These are phyloP conservation scores for Dentipellis sp. DNA, from an alignment of 768 basidiomycete species.

Conservation along the genomic window DNA sequence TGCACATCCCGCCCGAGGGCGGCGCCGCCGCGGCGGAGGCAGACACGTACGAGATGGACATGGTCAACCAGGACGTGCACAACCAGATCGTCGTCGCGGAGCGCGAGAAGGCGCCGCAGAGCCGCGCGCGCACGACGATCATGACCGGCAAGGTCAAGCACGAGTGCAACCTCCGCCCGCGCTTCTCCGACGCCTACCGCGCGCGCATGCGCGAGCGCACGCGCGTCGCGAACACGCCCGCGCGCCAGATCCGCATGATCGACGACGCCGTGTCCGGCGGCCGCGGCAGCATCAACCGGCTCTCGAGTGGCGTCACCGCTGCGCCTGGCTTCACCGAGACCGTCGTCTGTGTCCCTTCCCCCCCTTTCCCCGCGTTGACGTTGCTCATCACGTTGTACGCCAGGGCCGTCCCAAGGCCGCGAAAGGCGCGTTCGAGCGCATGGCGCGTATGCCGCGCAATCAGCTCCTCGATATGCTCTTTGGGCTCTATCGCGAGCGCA, in stretches of 20 bases:
- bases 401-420: constrained; percentile 44
- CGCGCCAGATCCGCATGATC: constrained; percentile 61
- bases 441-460: constrained; percentile 86
- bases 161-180: constrained; percentile 65
- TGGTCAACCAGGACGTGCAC: constrained; percentile 77
- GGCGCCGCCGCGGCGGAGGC: constrained; percentile 20
- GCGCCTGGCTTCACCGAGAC: constrained; percentile 56
- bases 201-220: constrained; percentile 65
- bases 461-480: constrained; percentile 84
- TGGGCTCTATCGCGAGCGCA: constrained; percentile 61
- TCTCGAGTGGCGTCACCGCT: constrained; percentile 65
- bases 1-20: constrained; percentile 51
- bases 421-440: constrained; percentile 75
- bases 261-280: constrained; percentile 66
- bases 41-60: constrained; percentile 80
- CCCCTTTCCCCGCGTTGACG: constrained; percentile 4
- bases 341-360: constrained; percentile 37
- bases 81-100: constrained; percentile 85
- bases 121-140: constrained; percentile 66
- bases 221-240: constrained; percentile 55
- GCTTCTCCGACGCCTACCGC: constrained; percentile 58
- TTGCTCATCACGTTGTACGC: not conserved
- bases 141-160: constrained; percentile 76
- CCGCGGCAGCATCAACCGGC: constrained; percentile 64
- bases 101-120: constrained; percentile 54